These are phyloP conservation scores for Oryza meridionalis DNA, from an alignment of 176 grass and related monocot genomes.

Conservation along the genomic window DNA sequence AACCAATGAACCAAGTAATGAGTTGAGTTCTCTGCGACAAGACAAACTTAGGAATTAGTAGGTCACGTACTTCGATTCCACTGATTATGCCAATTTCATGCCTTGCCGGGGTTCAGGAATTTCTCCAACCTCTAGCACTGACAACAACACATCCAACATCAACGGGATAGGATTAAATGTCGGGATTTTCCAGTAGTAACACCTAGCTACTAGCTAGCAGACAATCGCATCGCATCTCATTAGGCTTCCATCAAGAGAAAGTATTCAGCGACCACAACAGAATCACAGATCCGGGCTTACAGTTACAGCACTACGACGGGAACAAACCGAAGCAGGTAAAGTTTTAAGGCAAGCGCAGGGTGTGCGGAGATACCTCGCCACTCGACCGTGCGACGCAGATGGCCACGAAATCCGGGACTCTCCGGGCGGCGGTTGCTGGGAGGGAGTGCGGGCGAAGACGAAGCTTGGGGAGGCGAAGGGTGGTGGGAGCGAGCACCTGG, in stretches of 20 bases:
- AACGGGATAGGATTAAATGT: background rate
- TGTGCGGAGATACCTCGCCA: background rate
- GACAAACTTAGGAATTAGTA: background rate
- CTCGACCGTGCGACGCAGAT: background rate
- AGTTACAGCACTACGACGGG: background rate
- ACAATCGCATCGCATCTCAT: background rate
- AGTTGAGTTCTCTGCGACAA: background rate
- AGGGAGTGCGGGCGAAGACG: background rate
- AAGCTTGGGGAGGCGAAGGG: background rate
- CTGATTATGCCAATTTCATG: background rate
- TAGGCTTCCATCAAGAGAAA: background rate
- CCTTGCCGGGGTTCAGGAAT: background rate
- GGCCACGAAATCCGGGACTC: background rate
- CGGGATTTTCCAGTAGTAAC: background rate
- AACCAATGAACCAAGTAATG: background rate
- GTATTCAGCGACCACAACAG: background rate
- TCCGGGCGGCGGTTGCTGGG: background rate
- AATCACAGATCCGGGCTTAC: background rate
- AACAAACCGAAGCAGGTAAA: background rate
- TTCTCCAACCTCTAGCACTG: background rate
- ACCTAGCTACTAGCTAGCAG: background rate
- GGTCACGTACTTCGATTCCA: background rate
- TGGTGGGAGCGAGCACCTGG: background rate
- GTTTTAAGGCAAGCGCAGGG: background rate
- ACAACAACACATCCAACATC: background rate